Evolutionary conservation across 202 grass and related monocot species (phyloP), one percentile per base, ranked within the genome.

Genomic region (Eragrostis tef): DNA sequence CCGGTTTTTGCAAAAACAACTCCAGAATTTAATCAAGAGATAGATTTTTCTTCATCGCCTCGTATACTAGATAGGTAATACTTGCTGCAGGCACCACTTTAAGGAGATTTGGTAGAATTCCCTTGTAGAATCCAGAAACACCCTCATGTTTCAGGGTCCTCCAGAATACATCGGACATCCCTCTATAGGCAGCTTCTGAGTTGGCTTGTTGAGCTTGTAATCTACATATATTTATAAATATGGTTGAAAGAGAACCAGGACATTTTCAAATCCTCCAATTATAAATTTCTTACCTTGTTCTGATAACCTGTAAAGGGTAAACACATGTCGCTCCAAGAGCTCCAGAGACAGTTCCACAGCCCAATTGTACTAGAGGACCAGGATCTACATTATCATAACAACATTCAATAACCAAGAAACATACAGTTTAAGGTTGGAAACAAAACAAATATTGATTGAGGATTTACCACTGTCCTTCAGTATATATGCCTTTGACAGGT

Each of bases 61-160:
- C 94, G 77, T 97, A 97, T 63, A 89, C 86, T 66, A 97, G 68
- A 79, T 97, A 97, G 58, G 94, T 97, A 89, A 97, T 97, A 91
- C 94, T 94, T 77, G 94, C 94, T 27, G 92, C 82, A 84, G 94
- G 94, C 84, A 97, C 92, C 71, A 97, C 94, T 92, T 97, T 97
- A 66, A 97, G 92, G 49, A 97, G 86, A 78, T 97, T 97, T 14
- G 94, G 94, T 43, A 97, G 79, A 70, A 97, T 90, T 72, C 94
- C 94, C 87, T 97, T 97, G 80, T 97, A 97, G 75, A 97, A 94
- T 73, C 94, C 94, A 86, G 79, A 86, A 80, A 88, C 17, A 21
- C 94, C 94, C 82, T 97, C 94, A n/a, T 91, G 84, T 17, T 87
- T 84, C 73, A 97, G 72, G 56, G 94, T 97, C 80, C 82, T 90